A percentile compares a stretch with the other conserved stretches of the same genome.
These are phyloP conservation scores for Cucumis sativus DNA, from an alignment of 306 rosid species.

Conservation along the genomic window DNA sequence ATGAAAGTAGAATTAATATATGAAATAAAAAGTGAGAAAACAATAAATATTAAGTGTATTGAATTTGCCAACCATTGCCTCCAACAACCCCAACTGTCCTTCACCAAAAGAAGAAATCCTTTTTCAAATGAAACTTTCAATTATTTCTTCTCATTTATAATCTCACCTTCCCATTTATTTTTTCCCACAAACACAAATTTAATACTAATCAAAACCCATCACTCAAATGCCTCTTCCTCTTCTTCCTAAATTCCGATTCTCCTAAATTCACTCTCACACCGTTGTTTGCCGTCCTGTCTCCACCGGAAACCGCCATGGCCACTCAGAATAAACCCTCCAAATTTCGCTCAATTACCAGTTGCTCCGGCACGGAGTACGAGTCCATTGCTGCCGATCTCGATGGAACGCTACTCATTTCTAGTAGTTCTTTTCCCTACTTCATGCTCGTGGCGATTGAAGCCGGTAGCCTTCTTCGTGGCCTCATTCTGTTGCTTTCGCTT, in stretches of 20 bases:
- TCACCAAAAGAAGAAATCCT: background rate
- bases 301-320: background rate
- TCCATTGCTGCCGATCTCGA: slow-evolving; percentile 91
- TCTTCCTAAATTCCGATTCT: background rate
- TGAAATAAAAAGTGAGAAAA: background rate
- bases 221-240: background rate
- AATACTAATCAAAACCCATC: background rate
- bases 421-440: slow-evolving; percentile 89
- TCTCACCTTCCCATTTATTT: slow-evolving; percentile 8
- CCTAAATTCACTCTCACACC: background rate
- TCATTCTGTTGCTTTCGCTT: slow-evolving; percentile 70
- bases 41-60: background rate
- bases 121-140: background rate
- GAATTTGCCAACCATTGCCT: background rate
- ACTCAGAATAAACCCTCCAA: slow-evolving; percentile 21
- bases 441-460: slow-evolving; percentile 95
- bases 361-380: slow-evolving; percentile 25
- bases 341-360: slow-evolving; percentile 45
- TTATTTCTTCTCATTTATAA: background rate
- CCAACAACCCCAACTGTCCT: slow-evolving; percentile 6
- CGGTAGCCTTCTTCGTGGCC: slow-evolving; percentile 83
- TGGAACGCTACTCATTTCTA: slow-evolving; percentile 64
- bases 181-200: background rate
- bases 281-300: background rate
- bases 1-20: background rate